Evolutionary conservation across 331 rosid species (phyloP).

Genomic region (Phaseolus coccineus): DNA sequence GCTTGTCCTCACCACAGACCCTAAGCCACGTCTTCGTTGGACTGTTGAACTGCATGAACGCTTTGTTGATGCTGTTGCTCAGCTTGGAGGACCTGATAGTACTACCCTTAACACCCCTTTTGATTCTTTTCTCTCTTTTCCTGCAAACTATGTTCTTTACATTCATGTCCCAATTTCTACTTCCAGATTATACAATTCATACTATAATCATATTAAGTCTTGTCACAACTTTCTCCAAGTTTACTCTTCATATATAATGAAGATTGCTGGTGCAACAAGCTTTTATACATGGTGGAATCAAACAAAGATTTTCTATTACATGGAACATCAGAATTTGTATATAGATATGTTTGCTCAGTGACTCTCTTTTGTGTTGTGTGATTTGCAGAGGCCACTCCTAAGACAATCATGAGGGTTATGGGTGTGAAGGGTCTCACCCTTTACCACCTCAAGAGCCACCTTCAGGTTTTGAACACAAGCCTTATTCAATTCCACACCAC

Average conservation of each 20-base stretch:
- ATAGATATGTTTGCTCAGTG: too few species aligned
- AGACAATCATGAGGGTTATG: slow-evolving; percentile 99
- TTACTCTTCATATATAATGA: too few species aligned
- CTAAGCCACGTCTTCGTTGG: slow-evolving; percentile 98
- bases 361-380: not conserved
- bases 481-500: slow-evolving; percentile 4
- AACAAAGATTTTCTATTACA: too few species aligned
- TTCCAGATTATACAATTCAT: too few species aligned
- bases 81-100: slow-evolving; percentile 98
- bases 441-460: slow-evolving; percentile 99
- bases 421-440: slow-evolving; percentile 99
- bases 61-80: slow-evolving; percentile 95
- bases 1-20: slow-evolving; percentile 98
- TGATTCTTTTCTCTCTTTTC: not conserved
- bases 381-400: slow-evolving; percentile 91
- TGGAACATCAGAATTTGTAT: too few species aligned
- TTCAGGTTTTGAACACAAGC: slow-evolving; percentile 70
- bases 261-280: too few species aligned
- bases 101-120: not conserved
- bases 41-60: slow-evolving; percentile 98
- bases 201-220: too few species aligned
- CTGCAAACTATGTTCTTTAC: not conserved
- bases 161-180: too few species aligned
- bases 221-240: too few species aligned
- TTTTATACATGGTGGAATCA: too few species aligned